Percentiles rank a stretch among this genome's conserved stretches.
Conservation (phyloP, 306 rosid genomes). For the Echinosophora koreensis region DNA sequence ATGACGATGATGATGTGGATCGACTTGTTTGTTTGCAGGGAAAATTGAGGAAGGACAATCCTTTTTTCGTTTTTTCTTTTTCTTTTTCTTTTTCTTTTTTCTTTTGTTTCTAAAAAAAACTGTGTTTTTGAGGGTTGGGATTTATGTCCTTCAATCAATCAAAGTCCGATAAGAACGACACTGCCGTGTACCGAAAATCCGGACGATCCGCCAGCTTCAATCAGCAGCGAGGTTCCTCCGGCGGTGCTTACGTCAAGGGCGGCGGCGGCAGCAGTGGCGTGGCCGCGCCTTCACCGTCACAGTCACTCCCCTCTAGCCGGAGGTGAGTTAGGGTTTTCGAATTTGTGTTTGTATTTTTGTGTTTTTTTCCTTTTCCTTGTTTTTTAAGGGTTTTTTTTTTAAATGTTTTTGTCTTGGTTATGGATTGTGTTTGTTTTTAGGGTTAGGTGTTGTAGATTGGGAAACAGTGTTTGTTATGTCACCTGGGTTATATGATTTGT, state of each 20-base stretch:
- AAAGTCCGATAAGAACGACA: conserved; percentile 85
- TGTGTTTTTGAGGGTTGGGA: conserved; percentile 63
- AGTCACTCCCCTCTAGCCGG: conserved; percentile 58
- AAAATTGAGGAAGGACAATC: conserved; percentile 40
- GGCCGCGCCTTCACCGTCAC: conserved; percentile 78
- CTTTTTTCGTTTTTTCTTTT: neutral
- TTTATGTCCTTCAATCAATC: conserved; percentile 99
- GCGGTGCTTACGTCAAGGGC: conserved; percentile 68
- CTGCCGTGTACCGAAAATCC: conserved; percentile 62
- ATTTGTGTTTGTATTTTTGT: neutral
- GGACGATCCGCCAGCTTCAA: conserved; percentile 83
- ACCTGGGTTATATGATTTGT: too few species aligned
- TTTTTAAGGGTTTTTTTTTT: too few species aligned
- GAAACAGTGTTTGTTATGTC: neutral
- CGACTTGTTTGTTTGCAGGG: conserved; percentile 68
- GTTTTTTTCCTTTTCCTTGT: neutral
- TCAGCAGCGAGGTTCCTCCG: conserved; percentile 78
- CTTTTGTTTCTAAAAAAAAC: neutral
- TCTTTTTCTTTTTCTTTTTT: neutral
- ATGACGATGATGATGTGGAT: conserved; percentile 48
- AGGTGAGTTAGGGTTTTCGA: conserved; percentile 60
- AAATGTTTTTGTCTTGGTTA: neutral
- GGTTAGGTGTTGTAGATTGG: conserved; percentile 12
- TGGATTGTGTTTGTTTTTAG: neutral
- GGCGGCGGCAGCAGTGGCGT: conserved; percentile 73